Percentiles rank a stretch among this genome's conserved stretches.
Evolutionary conservation across 2,329 filamentous ascomycete genomes (phyloP).

Genomic region (Rhexocercosporidium sp.): DNA sequence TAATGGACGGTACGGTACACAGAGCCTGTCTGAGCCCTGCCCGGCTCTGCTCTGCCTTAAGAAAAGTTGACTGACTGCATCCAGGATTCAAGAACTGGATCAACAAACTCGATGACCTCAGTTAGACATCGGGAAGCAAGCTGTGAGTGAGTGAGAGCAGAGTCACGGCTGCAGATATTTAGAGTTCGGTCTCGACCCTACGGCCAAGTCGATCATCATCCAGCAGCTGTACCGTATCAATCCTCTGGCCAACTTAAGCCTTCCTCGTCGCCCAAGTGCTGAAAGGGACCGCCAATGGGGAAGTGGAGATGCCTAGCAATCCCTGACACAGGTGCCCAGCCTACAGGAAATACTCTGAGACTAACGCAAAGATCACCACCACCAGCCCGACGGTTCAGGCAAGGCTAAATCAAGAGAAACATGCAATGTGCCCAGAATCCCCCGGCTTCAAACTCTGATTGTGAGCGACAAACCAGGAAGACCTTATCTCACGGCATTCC

Average conservation of each 20-base stretch:
- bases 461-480: not conserved
- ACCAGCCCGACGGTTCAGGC: not conserved
- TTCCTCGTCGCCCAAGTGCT: not conserved
- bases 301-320: not conserved
- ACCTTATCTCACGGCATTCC: not conserved
- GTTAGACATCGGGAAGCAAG: too few relatives aligned
- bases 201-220: too few relatives aligned
- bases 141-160: not conserved
- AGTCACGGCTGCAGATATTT: too few relatives aligned
- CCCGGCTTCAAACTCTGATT: not conserved
- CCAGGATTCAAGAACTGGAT: too few relatives aligned
- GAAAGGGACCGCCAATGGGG: not conserved
- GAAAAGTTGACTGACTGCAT: not conserved
- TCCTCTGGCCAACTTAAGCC: too few relatives aligned
- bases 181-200: too few relatives aligned
- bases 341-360: not conserved
- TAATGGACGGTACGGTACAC: not conserved
- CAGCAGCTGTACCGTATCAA: too few relatives aligned
- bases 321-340: not conserved
- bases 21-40: conserved; percentile 5
- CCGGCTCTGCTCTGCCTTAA: not conserved
- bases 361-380: conserved; percentile 8
- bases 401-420: not conserved
- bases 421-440: not conserved
- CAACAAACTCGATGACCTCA: too few relatives aligned